A percentile compares a stretch with the other conserved stretches of the same genome.
phyloP scores from a whole-genome alignment of 164 flowering plant genomes.

The Umbellularia californica region DNA sequence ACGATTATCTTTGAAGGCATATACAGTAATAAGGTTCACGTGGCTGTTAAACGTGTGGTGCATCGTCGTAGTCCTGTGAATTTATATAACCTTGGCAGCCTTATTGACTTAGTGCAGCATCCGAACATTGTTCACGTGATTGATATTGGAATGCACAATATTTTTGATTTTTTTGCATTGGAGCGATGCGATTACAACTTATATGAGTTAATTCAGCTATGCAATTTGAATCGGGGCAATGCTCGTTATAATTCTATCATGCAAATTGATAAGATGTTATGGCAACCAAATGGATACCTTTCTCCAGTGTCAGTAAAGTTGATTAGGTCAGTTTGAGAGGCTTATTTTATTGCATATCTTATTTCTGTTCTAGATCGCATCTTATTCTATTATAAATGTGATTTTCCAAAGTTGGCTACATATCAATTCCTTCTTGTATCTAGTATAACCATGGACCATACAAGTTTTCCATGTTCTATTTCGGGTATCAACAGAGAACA shows the following conservation, averaged over 20 bases:
- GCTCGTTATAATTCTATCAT: conserved; percentile 16
- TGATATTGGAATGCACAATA: conserved; percentile 75
- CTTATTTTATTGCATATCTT: background rate
- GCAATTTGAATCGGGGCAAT: conserved; percentile 12
- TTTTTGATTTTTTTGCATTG: conserved; percentile 78
- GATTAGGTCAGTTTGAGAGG: conserved; percentile 50
- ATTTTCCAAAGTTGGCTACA: too few relatives aligned
- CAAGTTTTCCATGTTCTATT: too few relatives aligned
- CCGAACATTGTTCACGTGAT: conserved; percentile 88
- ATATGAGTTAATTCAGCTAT: conserved; percentile 46
- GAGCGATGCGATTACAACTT: conserved; percentile 84
- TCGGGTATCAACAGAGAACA: too few relatives aligned
- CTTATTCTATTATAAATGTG: too few relatives aligned
- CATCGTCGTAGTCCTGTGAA: conserved; percentile 70
- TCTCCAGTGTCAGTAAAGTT: conserved; percentile 46
- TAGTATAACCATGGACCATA: too few relatives aligned
- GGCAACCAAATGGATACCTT: conserved; percentile 64
- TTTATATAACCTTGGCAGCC: conserved; percentile 78
- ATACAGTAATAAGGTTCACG: conserved; percentile 49
- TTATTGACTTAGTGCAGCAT: conserved; percentile 78
- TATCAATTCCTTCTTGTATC: too few relatives aligned
- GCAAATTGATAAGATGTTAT: conserved; percentile 30
- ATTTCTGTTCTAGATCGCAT: too few relatives aligned
- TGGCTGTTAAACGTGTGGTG: conserved; percentile 93
- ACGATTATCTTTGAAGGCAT: conserved; percentile 80